A percentile compares a stretch with the other conserved stretches of the same genome.
These are phyloP conservation scores for Clonostachys solani DNA, from an alignment of 2,329 filamentous ascomycete species.

Conservation along the genomic window DNA sequence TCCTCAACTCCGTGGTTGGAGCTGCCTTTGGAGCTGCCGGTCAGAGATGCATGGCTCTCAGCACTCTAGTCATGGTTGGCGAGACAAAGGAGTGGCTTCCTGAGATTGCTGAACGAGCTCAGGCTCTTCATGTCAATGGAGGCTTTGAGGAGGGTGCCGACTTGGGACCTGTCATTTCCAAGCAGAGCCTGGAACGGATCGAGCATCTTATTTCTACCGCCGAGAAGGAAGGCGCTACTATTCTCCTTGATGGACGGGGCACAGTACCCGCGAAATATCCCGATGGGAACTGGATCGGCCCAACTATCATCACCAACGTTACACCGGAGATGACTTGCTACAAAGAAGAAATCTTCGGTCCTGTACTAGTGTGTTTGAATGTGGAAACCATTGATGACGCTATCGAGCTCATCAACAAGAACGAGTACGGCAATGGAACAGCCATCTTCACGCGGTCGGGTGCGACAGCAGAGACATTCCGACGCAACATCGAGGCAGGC, in stretches of 20 bases:
- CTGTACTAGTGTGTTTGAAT: constrained; percentile 77
- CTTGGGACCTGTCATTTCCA: constrained; percentile 77
- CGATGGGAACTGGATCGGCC: constrained; percentile 80
- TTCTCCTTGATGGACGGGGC: constrained; percentile 77
- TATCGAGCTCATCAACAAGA: constrained; percentile 76
- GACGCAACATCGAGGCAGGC: constrained; percentile 76
- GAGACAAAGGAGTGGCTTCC: constrained; percentile 80
- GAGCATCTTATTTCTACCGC: constrained; percentile 72
- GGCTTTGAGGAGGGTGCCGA: constrained; percentile 79
- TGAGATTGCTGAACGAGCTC: constrained; percentile 74
- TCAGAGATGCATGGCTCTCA: constrained; percentile 83
- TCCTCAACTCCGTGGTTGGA: constrained; percentile 77
- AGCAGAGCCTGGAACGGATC: constrained; percentile 74
- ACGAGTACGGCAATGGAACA: constrained; percentile 83
- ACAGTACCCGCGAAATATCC: constrained; percentile 74
- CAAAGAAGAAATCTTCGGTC: constrained; percentile 80
- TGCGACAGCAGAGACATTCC: constrained; percentile 72
- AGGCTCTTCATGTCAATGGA: constrained; percentile 68
- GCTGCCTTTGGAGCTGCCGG: constrained; percentile 83
- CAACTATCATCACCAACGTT: constrained; percentile 79
- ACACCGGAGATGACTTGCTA: constrained; percentile 81
- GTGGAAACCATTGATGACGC: constrained; percentile 76
- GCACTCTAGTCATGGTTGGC: constrained; percentile 77
- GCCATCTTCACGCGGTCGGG: constrained; percentile 82
- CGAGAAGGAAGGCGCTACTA: constrained; percentile 75